Percentiles rank a stretch among this genome's conserved stretches.
Evolutionary conservation across 1,139 yeast genomes (phyloP).

Genomic region (Magnusiomyces magnusii): DNA sequence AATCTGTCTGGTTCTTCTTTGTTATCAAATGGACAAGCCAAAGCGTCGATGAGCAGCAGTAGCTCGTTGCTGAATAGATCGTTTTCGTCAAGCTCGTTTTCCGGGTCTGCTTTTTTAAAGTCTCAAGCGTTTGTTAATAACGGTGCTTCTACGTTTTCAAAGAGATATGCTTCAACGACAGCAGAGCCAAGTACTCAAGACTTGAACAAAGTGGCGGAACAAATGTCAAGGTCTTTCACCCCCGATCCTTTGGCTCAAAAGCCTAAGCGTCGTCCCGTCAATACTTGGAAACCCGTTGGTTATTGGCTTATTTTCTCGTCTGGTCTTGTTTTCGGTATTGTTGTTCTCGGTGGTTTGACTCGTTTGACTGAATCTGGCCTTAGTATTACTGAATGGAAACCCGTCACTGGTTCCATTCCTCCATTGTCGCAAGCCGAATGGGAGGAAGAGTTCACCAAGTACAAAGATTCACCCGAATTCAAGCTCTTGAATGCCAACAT

Average conservation of each 20-base stretch:
- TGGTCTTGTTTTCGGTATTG: constrained; percentile 87
- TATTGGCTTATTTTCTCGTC: constrained; percentile 91
- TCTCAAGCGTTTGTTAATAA: constrained; percentile 5
- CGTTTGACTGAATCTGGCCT: constrained; percentile 93
- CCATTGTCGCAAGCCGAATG: constrained; percentile 75
- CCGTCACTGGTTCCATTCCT: constrained; percentile 91
- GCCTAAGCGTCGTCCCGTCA: constrained; percentile 23
- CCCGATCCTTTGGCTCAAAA: constrained; percentile 16
- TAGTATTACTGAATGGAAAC: constrained; percentile 98
- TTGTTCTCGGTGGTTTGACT: constrained; percentile 93
- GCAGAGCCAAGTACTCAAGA: constrained; percentile 8
- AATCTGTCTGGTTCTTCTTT: neutral
- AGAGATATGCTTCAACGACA: constrained; percentile 11
- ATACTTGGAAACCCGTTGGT: constrained; percentile 46
- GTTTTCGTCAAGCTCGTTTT: neutral
- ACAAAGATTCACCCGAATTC: constrained; percentile 85
- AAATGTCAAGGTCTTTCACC: constrained; percentile 14
- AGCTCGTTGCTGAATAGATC: neutral
- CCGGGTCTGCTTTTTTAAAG: neutral
- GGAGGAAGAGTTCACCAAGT: constrained; percentile 76
- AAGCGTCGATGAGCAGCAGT: no score
- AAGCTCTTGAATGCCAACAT: constrained; percentile 83
- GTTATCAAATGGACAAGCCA: no score
- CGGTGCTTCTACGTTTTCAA: constrained; percentile 12
- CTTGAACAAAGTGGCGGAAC: constrained; percentile 10